These are phyloP conservation scores for Amanita jacksonii DNA, from an alignment of 768 basidiomycete genomes.

Conservation along the genomic window DNA sequence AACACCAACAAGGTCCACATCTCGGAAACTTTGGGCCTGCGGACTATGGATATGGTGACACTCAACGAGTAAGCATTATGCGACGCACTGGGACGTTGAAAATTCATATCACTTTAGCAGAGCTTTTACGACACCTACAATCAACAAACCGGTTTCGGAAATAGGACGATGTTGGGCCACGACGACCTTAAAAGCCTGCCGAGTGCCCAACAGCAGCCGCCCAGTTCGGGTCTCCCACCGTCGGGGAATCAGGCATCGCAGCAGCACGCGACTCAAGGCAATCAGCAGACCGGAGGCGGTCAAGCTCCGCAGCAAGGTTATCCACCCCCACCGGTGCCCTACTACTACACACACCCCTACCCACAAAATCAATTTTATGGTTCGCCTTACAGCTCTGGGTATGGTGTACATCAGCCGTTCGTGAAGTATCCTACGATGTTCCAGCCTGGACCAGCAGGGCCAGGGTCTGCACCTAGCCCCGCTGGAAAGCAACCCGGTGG, in stretches of 20 bases:
- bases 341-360: constrained; percentile 59
- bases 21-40: constrained; percentile 45
- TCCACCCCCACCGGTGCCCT: constrained; percentile 52
- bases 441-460: constrained; percentile 61
- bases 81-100: constrained; percentile 4
- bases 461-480: constrained; percentile 54
- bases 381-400: constrained; percentile 50
- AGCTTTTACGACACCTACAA: constrained; percentile 71
- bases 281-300: constrained; percentile 49
- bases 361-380: constrained; percentile 74
- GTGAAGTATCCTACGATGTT: constrained; percentile 75
- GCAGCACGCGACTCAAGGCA: constrained; percentile 41
- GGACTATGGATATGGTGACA: constrained; percentile 65
- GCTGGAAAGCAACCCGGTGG: constrained; percentile 56
- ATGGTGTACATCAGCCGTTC: constrained; percentile 56
- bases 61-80: constrained; percentile 43
- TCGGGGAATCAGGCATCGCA: constrained; percentile 46
- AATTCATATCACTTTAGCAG: constrained; percentile 27
- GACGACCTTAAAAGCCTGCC: constrained; percentile 71
- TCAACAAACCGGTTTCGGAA: constrained; percentile 55
- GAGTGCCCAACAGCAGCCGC: constrained; percentile 44
- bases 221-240: constrained; percentile 37
- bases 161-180: constrained; percentile 46
- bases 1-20: constrained; percentile 53
- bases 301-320: constrained; percentile 61